These are phyloP conservation scores for Taxillus chinensis DNA, from an alignment of 164 flowering plant species.

Conservation along the genomic window DNA sequence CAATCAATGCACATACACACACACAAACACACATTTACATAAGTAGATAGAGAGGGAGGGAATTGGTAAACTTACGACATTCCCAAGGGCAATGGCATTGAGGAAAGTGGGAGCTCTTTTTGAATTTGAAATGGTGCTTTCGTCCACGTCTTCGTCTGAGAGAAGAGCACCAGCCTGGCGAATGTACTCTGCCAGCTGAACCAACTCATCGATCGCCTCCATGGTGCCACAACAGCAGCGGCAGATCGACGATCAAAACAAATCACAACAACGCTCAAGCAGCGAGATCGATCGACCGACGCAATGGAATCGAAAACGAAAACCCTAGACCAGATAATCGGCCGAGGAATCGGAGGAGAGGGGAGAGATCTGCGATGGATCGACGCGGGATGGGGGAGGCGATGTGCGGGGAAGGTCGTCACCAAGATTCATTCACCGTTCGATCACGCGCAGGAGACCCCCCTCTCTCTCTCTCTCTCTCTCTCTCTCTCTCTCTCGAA, in stretches of 20 bases:
- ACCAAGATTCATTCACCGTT: neutral
- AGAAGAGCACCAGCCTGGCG: slow-evolving; percentile 74
- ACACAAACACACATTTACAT: neutral
- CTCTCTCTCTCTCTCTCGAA: neutral
- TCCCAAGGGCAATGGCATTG: slow-evolving; percentile 92
- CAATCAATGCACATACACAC: too few relatives aligned
- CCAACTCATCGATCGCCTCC: slow-evolving; percentile 95
- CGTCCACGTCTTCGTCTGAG: slow-evolving; percentile 89
- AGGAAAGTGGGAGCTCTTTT: slow-evolving; percentile 66
- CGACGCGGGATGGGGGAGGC: neutral
- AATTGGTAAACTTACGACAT: slow-evolving; percentile 56
- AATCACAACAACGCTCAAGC: neutral
- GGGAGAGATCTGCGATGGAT: neutral
- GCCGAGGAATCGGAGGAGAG: too few relatives aligned
- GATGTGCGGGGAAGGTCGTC: neutral
- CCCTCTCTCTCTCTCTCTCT: neutral
- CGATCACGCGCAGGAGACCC: neutral
- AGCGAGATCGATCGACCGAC: neutral
- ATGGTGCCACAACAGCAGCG: slow-evolving; percentile 15
- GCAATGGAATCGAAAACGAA: neutral
- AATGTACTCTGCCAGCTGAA: slow-evolving; percentile 79
- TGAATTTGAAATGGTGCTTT: slow-evolving; percentile 25
- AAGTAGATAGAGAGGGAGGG: neutral
- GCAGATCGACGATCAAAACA: neutral
- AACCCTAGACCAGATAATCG: neutral